These are phyloP conservation scores for Hirschioporus abietinus DNA, from an alignment of 768 basidiomycete genomes.

Conservation along the genomic window DNA sequence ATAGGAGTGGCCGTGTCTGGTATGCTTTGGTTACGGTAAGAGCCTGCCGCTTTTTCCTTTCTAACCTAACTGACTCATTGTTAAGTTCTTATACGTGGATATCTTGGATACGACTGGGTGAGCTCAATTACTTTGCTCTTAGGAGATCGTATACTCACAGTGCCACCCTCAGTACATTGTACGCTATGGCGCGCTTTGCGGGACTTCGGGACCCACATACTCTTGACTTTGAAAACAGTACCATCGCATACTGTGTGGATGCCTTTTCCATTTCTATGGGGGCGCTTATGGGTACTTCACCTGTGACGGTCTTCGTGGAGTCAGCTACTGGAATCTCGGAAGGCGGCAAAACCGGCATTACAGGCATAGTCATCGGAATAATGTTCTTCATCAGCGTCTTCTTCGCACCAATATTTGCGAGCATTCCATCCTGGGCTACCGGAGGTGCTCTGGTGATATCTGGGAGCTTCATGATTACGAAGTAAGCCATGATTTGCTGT, in stretches of 20 bases:
- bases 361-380: constrained; percentile 65
- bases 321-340: constrained; percentile 80
- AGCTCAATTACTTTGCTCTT: background rate
- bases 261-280: constrained; percentile 80
- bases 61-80: background rate
- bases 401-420: constrained; percentile 86
- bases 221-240: constrained; percentile 81
- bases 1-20: constrained; percentile 71
- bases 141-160: constrained; percentile 10
- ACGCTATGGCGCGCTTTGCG: constrained; percentile 89
- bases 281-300: constrained; percentile 72
- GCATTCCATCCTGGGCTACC: constrained; percentile 83
- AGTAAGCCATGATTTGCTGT: constrained; percentile 30
- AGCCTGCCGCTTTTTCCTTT: background rate
- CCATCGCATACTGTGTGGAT: constrained; percentile 77
- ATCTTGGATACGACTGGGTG: constrained; percentile 51
- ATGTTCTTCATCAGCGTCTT: constrained; percentile 82
- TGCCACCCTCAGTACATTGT: constrained; percentile 63
- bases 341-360: constrained; percentile 85
- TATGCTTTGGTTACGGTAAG: constrained; percentile 67
- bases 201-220: constrained; percentile 83
- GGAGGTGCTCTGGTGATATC: constrained; percentile 82
- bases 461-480: constrained; percentile 85
- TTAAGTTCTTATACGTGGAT: constrained; percentile 71
- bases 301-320: constrained; percentile 80